Conservation (phyloP, 371 early-diverging fungal genomes). For the Syncephalastrum sp. region DNA sequence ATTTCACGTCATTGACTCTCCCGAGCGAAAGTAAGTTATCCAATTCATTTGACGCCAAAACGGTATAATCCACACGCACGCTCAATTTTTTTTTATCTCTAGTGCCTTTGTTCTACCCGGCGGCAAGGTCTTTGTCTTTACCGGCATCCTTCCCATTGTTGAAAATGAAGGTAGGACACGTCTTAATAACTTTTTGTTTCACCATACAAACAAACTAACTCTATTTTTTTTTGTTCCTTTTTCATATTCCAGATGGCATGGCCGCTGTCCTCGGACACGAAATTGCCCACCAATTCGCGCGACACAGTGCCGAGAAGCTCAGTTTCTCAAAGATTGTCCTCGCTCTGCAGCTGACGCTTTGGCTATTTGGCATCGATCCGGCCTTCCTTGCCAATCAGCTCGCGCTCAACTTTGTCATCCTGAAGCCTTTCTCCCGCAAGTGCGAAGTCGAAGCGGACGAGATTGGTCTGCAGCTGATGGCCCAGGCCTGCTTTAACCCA, state of each 20-base stretch:
- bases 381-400: conserved; percentile 49
- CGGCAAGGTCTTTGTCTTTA: conserved; percentile 93
- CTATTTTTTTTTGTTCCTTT: too few species aligned
- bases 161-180: conserved; percentile 58
- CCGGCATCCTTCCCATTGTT: conserved; percentile 78
- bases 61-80: not conserved
- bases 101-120: conserved; percentile 93
- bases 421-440: conserved; percentile 84
- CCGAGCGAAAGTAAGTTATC: conserved; percentile 65
- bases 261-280: conserved; percentile 94
- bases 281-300: conserved; percentile 81
- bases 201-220: too few species aligned
- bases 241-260: conserved; percentile 61
- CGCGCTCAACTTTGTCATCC: conserved; percentile 57
- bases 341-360: conserved; percentile 45
- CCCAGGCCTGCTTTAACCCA: conserved; percentile 93
- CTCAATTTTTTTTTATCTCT: not conserved
- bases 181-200: not conserved
- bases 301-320: conserved; percentile 82
- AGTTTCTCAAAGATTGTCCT: conserved; percentile 69
- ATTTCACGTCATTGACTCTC: conserved; percentile 77
- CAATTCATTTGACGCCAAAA: not conserved
- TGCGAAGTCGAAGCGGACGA: conserved; percentile 93
- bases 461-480: conserved; percentile 86
- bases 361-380: conserved; percentile 47